Conservation (phyloP, 805 yeast species). For the Danielia oregonensis region DNA sequence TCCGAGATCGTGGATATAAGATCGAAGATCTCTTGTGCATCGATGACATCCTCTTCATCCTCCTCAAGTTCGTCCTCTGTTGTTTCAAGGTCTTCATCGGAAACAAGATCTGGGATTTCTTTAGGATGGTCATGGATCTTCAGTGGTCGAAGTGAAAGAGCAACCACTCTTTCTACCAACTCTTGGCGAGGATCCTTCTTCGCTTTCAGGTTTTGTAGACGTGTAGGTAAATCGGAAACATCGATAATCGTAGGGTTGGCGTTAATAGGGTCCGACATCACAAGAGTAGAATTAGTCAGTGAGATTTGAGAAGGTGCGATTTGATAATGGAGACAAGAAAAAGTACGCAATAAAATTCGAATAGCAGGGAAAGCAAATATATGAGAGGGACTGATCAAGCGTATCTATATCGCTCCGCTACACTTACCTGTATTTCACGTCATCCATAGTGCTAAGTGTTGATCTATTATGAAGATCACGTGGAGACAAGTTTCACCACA, state of each 20-base stretch:
- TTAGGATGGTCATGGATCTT: neutral
- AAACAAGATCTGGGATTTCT: conserved; percentile 23
- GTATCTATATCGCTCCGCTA: no score
- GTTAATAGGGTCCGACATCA: conserved; percentile 79
- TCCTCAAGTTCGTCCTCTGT: conserved; percentile 23
- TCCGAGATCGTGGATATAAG: conserved; percentile 40
- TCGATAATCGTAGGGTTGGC: conserved; percentile 89
- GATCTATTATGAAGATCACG: no score
- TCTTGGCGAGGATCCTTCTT: conserved; percentile 14
- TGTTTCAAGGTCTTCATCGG: conserved; percentile 18
- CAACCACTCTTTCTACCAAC: conserved; percentile 25
- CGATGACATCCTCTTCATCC: conserved; percentile 59
- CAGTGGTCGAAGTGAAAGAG: conserved; percentile 27
- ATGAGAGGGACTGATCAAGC: no score
- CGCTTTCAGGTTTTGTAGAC: conserved; percentile 29
- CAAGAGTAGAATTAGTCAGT: conserved; percentile 1
- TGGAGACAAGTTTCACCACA: no score
- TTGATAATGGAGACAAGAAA: no score
- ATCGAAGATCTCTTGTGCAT: conserved; percentile 70
- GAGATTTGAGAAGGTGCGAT: no score
- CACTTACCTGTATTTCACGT: no score
- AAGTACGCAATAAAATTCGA: no score
- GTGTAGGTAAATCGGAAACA: conserved; percentile 69
- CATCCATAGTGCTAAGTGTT: no score
- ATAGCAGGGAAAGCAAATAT: no score